Evolutionary conservation across 2,329 filamentous ascomycete genomes (phyloP).

Genomic region (Trichoderma cornu-damae): DNA sequence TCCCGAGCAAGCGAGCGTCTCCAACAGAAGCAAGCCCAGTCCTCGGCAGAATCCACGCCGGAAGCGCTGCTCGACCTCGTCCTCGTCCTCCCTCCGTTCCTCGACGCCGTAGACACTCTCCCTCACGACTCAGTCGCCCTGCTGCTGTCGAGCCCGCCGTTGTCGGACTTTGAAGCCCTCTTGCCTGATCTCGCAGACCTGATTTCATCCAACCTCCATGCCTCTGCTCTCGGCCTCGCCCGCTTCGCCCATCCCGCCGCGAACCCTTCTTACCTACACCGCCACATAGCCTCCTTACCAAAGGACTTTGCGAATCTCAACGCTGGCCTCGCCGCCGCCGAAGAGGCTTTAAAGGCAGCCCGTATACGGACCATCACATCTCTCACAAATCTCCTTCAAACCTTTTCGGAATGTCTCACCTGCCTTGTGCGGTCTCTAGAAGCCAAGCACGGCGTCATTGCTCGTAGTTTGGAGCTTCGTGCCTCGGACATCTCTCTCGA

Average conservation of each 20-base stretch:
- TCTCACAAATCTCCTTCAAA: constrained; percentile 37
- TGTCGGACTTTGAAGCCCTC: constrained; percentile 43
- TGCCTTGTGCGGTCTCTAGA: constrained; percentile 49
- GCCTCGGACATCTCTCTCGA: constrained; percentile 42
- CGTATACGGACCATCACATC: constrained; percentile 38
- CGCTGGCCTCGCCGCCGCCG: constrained; percentile 29
- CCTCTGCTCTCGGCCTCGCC: constrained; percentile 44
- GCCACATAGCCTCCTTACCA: constrained; percentile 47
- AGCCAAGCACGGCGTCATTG: constrained; percentile 50
- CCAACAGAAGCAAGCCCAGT: constrained; percentile 17
- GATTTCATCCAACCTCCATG: constrained; percentile 46
- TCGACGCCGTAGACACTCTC: constrained; percentile 35
- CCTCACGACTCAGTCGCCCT: constrained; percentile 36
- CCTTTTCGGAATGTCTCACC: constrained; percentile 37
- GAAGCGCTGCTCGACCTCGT: constrained; percentile 50
- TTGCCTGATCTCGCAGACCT: constrained; percentile 45
- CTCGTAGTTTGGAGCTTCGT: constrained; percentile 47
- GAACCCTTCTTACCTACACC: constrained; percentile 55
- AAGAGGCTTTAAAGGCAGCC: constrained; percentile 32
- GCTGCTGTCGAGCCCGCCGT: constrained; percentile 47
- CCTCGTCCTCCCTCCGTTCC: constrained; percentile 48
- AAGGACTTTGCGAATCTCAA: constrained; percentile 36
- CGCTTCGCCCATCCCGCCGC: constrained; percentile 46
- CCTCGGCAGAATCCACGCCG: constrained; percentile 30
- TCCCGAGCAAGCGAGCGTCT: constrained; percentile 18